A percentile compares a stretch with the other conserved stretches of the same genome.
These are phyloP conservation scores for Colletotrichum liriopes DNA, from an alignment of 2,329 filamentous ascomycete genomes.

Conservation along the genomic window DNA sequence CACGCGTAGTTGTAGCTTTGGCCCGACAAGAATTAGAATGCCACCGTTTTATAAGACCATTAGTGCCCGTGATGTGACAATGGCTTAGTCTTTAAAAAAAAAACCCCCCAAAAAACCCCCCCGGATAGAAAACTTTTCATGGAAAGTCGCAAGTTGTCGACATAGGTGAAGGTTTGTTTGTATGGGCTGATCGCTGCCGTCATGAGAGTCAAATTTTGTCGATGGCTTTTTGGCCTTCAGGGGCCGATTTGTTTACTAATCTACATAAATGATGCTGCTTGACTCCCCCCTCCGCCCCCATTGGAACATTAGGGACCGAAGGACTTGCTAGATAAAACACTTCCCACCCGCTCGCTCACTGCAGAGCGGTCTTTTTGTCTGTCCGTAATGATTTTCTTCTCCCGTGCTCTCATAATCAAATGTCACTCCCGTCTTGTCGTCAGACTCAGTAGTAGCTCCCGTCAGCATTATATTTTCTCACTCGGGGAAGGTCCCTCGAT, in stretches of 20 bases:
- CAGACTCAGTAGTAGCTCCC: constrained; percentile 8
- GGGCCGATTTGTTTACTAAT: constrained; percentile 17
- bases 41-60: not conserved
- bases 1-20: not conserved
- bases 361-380: not conserved
- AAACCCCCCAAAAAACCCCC: too few relatives aligned
- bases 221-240: not conserved
- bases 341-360: constrained; percentile 8
- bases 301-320: not conserved
- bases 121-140: not conserved
- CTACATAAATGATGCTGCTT: constrained; percentile 23
- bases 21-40: not conserved
- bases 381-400: not conserved
- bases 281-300: not conserved
- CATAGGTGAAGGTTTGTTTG: not conserved
- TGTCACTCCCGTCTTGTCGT: not conserved
- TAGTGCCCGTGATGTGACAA: not conserved
- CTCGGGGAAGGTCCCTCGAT: not conserved
- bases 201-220: constrained; percentile 13
- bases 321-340: constrained; percentile 17
- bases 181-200: not conserved
- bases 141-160: not conserved
- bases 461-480: not conserved
- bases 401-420: constrained; percentile 8
- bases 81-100: not conserved